Evolutionary conservation across 495 filamentous ascomycete species (phyloP).

Genomic region (Lichenothelia convexa): DNA sequence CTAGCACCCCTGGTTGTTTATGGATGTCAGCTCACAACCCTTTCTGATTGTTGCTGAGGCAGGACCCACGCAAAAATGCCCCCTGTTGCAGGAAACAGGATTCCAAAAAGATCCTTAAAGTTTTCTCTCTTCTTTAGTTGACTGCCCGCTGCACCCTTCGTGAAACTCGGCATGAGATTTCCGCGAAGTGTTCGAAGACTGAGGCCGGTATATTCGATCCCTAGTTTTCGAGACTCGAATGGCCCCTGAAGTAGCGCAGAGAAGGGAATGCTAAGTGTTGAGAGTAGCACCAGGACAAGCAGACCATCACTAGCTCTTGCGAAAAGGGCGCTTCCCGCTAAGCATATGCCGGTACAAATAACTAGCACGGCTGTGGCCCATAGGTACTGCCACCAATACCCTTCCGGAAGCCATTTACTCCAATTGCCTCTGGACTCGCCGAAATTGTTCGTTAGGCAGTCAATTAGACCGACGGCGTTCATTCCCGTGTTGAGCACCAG

Average conservation of each 20-base stretch:
- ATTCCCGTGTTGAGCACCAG: conserved; percentile 74
- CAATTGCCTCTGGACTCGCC: conserved; percentile 39
- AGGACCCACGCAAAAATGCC: conserved; percentile 42
- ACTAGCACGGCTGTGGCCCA: conserved; percentile 57
- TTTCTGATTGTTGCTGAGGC: no score
- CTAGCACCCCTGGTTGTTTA: conserved; percentile 53
- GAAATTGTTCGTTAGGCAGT: conserved; percentile 65
- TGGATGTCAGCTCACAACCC: not conserved
- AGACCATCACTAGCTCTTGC: conserved; percentile 63
- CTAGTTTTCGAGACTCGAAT: conserved; percentile 39
- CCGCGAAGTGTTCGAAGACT: conserved; percentile 46
- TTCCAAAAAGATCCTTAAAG: conserved; percentile 72
- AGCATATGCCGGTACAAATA: conserved; percentile 57
- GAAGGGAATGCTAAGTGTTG: conserved; percentile 67
- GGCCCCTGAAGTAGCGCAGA: conserved; percentile 49
- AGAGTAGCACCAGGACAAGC: conserved; percentile 50
- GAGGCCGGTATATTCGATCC: conserved; percentile 60
- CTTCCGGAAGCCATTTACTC: conserved; percentile 44
- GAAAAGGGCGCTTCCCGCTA: conserved; percentile 68
- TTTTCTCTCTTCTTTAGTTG: conserved; percentile 47
- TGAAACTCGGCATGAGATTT: conserved; percentile 54
- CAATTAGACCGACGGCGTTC: conserved; percentile 74
- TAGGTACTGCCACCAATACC: conserved; percentile 62
- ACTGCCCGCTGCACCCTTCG: conserved; percentile 48
- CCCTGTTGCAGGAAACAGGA: conserved; percentile 75